Evolutionary conservation across 2,329 filamentous ascomycete genomes (phyloP).

Genomic region (Aureobasidium uvarum): DNA sequence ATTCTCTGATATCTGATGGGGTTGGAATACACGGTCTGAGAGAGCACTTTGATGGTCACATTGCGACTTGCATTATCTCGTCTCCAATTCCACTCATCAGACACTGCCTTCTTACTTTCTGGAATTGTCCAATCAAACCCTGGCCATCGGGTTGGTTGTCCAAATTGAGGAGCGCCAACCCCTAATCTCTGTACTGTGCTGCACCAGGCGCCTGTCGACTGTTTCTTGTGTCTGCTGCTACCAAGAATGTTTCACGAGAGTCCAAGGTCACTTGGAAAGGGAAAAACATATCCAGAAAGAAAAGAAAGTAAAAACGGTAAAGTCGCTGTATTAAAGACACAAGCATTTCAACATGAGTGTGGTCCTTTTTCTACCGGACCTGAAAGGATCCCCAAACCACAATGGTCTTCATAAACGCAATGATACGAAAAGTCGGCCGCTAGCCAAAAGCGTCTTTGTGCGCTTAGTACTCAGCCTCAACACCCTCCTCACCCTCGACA

Average conservation of each 20-base stretch:
- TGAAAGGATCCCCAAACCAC: constrained; percentile 26
- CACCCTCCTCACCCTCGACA: constrained; percentile 77
- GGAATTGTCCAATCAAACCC: neutral
- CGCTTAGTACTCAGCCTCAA: constrained; percentile 86
- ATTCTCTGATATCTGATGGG: neutral
- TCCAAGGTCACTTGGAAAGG: neutral
- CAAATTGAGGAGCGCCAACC: neutral
- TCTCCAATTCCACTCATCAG: neutral
- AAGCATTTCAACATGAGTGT: constrained; percentile 28
- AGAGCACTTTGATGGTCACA: neutral
- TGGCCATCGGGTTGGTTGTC: constrained; percentile 1
- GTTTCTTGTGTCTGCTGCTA: neutral
- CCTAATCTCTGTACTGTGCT: neutral
- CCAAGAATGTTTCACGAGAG: neutral
- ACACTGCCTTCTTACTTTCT: neutral
- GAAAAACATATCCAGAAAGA: constrained; percentile 3
- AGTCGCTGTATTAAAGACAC: constrained; percentile 28
- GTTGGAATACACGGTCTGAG: neutral
- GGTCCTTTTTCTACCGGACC: constrained; percentile 28
- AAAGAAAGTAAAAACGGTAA: constrained; percentile 22
- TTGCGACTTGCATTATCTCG: neutral
- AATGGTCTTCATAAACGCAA: constrained; percentile 28
- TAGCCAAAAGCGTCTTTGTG: constrained; percentile 23
- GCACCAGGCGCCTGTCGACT: neutral
- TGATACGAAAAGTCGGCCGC: constrained; percentile 28